phyloP scores from a whole-genome alignment of 2,329 filamentous ascomycete genomes.

The Coniella vitis region DNA sequence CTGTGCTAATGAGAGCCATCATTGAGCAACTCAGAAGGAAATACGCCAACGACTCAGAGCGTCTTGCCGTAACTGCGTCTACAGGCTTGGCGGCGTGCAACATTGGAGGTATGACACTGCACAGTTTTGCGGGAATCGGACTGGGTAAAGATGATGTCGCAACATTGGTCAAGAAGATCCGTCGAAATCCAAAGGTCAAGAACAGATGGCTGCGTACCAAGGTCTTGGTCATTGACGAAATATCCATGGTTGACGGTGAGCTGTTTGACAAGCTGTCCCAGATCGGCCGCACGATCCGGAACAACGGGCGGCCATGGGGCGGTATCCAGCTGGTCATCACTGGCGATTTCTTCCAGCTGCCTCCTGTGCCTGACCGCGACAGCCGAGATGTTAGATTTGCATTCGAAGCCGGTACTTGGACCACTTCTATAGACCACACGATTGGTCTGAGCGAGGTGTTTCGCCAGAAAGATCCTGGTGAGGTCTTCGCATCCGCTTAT shows the following conservation, averaged over 20 bases:
- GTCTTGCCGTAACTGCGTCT: slow-evolving; percentile 88
- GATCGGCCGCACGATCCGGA: slow-evolving; percentile 77
- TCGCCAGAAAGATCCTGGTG: slow-evolving; percentile 78
- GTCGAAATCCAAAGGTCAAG: slow-evolving; percentile 79
- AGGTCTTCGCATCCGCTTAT: slow-evolving; percentile 16
- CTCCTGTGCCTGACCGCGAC: slow-evolving; percentile 77
- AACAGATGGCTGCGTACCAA: slow-evolving; percentile 85
- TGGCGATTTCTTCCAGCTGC: slow-evolving; percentile 95
- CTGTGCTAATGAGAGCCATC: slow-evolving; percentile 87
- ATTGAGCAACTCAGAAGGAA: slow-evolving; percentile 76
- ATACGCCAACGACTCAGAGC: slow-evolving; percentile 67
- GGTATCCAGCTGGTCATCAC: slow-evolving; percentile 95
- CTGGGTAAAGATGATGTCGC: slow-evolving; percentile 82
- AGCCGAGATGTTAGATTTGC: slow-evolving; percentile 73
- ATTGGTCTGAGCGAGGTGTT: slow-evolving; percentile 95
- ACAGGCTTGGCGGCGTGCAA: slow-evolving; percentile 96
- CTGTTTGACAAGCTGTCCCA: slow-evolving; percentile 93
- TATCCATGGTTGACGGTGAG: slow-evolving; percentile 97
- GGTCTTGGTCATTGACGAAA: slow-evolving; percentile 83
- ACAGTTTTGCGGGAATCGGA: slow-evolving; percentile 94
- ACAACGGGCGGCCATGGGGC: slow-evolving; percentile 88
- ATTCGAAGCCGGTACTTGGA: slow-evolving; percentile 89
- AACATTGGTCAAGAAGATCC: slow-evolving; percentile 83
- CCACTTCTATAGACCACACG: slow-evolving; percentile 86
- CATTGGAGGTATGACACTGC: slow-evolving; percentile 88